Conservation (phyloP, 805 yeast genomes). For the Starmera dryadoides region DNA sequence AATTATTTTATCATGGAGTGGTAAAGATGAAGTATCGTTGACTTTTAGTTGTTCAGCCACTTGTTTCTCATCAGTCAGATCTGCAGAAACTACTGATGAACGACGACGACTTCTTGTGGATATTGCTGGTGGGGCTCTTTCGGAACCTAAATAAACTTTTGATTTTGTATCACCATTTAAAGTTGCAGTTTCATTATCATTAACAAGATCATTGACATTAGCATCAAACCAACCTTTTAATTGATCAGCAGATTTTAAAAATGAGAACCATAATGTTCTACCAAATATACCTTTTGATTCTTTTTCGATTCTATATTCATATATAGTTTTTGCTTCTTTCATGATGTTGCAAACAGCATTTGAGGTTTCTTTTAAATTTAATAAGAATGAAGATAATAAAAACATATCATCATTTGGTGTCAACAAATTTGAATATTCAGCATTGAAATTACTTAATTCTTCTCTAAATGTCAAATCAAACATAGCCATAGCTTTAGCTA, state of each 20-base stretch:
- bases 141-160: slow-evolving; percentile 4
- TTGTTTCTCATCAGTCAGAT: background rate
- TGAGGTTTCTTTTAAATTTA: slow-evolving; percentile 37
- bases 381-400: slow-evolving; percentile 38
- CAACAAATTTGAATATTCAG: slow-evolving; percentile 21
- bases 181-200: slow-evolving; percentile 27
- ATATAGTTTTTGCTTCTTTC: slow-evolving; percentile 23
- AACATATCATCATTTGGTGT: slow-evolving; percentile 45
- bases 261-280: slow-evolving; percentile 37
- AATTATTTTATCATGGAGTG: background rate
- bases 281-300: slow-evolving; percentile 29
- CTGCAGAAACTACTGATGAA: too few relatives aligned
- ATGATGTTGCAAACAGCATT: slow-evolving; percentile 24
- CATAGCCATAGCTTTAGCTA: slow-evolving; percentile 24
- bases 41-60: background rate
- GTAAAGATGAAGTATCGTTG: background rate
- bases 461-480: slow-evolving; percentile 28
- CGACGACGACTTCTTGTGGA: background rate
- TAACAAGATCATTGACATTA: slow-evolving; percentile 6
- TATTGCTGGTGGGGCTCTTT: background rate
- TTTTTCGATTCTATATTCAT: slow-evolving; percentile 21
- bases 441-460: slow-evolving; percentile 23
- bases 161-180: slow-evolving; percentile 21
- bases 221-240: slow-evolving; percentile 31
- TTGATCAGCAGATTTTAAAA: slow-evolving; percentile 24